phyloP scores from a whole-genome alignment of 179 eudicot species.

The Vitellaria paradoxa region DNA sequence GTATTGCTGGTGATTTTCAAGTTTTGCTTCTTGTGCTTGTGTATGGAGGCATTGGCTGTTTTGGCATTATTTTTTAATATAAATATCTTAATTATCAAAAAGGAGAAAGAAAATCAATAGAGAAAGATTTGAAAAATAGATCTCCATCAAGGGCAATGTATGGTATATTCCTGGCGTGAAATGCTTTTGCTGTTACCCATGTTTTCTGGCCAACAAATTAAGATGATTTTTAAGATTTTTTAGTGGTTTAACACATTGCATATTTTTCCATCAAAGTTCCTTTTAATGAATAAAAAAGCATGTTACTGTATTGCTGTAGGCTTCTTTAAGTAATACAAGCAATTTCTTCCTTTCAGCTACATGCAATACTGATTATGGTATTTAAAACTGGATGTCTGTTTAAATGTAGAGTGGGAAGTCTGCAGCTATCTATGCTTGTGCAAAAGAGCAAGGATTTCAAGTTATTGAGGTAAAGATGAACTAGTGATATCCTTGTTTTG shows the following conservation, averaged over 20 bases:
- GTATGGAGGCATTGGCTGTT: not conserved
- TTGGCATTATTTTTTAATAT: not conserved
- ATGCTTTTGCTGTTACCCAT: not conserved
- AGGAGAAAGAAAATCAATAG: not conserved
- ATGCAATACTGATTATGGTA: not conserved
- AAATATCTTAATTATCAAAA: too few relatives aligned
- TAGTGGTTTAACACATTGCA: too few relatives aligned
- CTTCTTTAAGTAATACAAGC: not conserved
- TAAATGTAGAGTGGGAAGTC: conserved; percentile 91
- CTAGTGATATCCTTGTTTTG: conserved; percentile 14
- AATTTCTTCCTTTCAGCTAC: not conserved
- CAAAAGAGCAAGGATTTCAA: conserved; percentile 91
- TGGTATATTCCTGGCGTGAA: not conserved
- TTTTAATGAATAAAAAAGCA: not conserved
- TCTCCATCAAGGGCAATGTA: not conserved
- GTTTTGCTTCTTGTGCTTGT: too few relatives aligned
- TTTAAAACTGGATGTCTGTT: conserved; percentile 12
- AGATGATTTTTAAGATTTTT: too few relatives aligned
- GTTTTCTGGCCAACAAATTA: not conserved
- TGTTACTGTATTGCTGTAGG: not conserved
- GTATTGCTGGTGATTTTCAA: too few relatives aligned
- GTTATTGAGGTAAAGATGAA: conserved; percentile 68
- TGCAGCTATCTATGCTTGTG: conserved; percentile 97
- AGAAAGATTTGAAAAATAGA: not conserved
- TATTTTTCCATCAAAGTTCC: too few relatives aligned